Evolutionary conservation across 140 eudicot species (phyloP).

Genomic region (Flaveria floridana): DNA sequence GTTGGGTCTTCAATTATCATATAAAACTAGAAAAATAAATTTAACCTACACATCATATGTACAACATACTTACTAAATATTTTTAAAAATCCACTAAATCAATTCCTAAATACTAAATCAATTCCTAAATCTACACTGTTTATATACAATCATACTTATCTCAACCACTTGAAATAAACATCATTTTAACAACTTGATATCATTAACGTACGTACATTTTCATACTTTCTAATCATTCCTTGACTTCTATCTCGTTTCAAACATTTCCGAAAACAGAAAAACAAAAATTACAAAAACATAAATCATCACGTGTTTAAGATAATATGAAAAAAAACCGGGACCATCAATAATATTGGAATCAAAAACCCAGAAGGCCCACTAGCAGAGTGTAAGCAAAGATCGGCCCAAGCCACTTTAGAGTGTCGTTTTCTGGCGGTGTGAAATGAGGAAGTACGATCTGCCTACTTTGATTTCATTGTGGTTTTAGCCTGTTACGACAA

Average conservation of each 20-base stretch:
- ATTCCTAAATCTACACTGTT: too few relatives aligned
- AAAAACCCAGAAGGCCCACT: slow-evolving; percentile 26
- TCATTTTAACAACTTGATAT: too few relatives aligned
- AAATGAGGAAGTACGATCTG: slow-evolving; percentile 2
- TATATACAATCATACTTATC: too few relatives aligned
- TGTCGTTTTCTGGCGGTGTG: slow-evolving; percentile 33
- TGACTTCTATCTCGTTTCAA: neutral
- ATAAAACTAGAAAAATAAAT: too few relatives aligned
- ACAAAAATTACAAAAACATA: neutral
- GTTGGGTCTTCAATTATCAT: too few relatives aligned
- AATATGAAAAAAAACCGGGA: slow-evolving; percentile 1
- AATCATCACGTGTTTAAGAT: slow-evolving; percentile 14
- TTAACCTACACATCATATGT: too few relatives aligned
- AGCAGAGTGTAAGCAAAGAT: slow-evolving; percentile 1
- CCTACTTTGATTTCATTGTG: slow-evolving; percentile 24
- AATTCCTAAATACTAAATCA: too few relatives aligned
- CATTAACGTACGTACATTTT: too few relatives aligned
- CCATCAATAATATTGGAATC: slow-evolving; percentile 1
- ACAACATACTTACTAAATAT: too few relatives aligned
- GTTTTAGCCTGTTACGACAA: slow-evolving; percentile 14
- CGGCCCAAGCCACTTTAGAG: slow-evolving; percentile 32
- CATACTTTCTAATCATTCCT: neutral
- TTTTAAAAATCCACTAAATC: too few relatives aligned
- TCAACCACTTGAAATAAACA: too few relatives aligned
- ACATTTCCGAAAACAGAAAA: neutral